These are phyloP conservation scores for Seminavis robusta DNA, from an alignment of 108 stramenopile genomes.

Conservation along the genomic window DNA sequence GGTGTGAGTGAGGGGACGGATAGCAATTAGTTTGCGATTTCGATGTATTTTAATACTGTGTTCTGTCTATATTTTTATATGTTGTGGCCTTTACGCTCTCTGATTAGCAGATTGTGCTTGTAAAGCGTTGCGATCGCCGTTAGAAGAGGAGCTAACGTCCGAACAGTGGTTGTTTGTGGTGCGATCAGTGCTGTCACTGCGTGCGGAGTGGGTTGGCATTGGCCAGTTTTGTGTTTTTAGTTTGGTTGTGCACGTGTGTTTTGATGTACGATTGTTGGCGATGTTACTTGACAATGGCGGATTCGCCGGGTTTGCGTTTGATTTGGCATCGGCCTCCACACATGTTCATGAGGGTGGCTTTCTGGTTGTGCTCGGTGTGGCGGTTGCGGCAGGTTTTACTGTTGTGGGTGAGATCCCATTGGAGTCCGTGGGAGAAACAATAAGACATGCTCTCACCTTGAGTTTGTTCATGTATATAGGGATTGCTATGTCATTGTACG, in stretches of 20 bases:
- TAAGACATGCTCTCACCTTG: background rate
- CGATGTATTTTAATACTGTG: background rate
- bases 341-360: too few species aligned
- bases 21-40: background rate
- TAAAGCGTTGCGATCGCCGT: background rate
- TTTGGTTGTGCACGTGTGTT: too few species aligned
- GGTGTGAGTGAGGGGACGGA: background rate
- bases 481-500: too few species aligned
- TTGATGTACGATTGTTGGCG: too few species aligned
- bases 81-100: background rate
- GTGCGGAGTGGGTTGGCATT: conserved; percentile 2
- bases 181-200: background rate
- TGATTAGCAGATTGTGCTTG: background rate
- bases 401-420: conserved; percentile 1
- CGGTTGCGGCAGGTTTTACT: background rate
- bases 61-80: background rate
- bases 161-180: too few species aligned
- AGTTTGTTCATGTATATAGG: too few species aligned
- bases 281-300: too few species aligned
- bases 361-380: background rate
- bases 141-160: too few species aligned
- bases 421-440: conserved; percentile 5
- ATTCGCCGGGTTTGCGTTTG: too few species aligned
- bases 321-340: too few species aligned
- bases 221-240: too few species aligned